Conservation (phyloP, 371 early-diverging fungal species). For the Rhizopus sp. region DNA sequence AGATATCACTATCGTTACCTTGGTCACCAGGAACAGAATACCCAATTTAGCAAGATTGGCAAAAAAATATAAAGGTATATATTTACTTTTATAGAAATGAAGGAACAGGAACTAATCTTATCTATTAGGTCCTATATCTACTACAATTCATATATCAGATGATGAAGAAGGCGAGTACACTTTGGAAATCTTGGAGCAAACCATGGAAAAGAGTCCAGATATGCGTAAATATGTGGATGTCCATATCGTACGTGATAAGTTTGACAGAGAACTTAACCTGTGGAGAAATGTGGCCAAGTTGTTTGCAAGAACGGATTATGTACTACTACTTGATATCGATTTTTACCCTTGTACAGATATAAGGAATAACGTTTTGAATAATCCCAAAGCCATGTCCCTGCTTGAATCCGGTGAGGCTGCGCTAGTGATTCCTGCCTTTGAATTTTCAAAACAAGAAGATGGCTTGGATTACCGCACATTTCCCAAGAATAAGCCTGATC, state of each 20-base stretch:
- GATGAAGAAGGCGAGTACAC: conserved; percentile 49
- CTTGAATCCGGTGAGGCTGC: conserved; percentile 47
- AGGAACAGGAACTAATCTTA: neutral
- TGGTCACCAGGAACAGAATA: conserved; percentile 56
- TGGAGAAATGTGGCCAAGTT: conserved; percentile 66
- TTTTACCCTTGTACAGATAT: conserved; percentile 61
- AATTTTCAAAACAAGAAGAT: conserved; percentile 53
- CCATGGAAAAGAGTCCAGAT: conserved; percentile 43
- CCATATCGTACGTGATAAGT: conserved; percentile 59
- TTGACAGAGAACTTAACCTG: conserved; percentile 61
- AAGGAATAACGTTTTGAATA: conserved; percentile 39
- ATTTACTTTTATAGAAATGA: neutral
- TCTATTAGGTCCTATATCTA: conserved; percentile 58
- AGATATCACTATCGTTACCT: conserved; percentile 60
- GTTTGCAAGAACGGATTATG: conserved; percentile 60
- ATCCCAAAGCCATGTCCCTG: conserved; percentile 35
- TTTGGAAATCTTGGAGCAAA: conserved; percentile 41
- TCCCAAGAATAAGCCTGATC: conserved; percentile 45
- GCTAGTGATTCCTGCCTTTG: conserved; percentile 63
- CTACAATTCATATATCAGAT: conserved; percentile 57
- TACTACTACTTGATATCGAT: conserved; percentile 67
- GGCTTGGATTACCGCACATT: conserved; percentile 52
- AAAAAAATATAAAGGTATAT: conserved; percentile 51
- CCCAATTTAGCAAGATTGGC: conserved; percentile 48
- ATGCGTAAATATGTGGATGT: conserved; percentile 60